Conservation (phyloP, 2,329 filamentous ascomycete genomes). For the Aspergillus melleus region DNA sequence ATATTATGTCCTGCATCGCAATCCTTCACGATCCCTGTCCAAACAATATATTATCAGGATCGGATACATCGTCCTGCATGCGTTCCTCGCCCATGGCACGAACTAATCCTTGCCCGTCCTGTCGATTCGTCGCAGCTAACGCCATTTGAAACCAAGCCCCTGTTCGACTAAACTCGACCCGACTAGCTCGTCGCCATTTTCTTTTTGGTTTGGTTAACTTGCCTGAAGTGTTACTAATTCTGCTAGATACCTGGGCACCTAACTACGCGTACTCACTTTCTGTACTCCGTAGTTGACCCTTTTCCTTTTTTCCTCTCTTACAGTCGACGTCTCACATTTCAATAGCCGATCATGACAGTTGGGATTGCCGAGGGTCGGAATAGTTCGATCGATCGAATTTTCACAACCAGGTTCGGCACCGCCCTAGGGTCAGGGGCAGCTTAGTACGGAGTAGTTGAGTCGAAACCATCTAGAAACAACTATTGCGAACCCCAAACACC, state of each 20-base stretch:
- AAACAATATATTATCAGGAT: background rate
- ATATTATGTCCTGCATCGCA: background rate
- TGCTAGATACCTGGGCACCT: background rate
- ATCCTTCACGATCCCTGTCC: background rate
- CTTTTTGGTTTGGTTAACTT: background rate
- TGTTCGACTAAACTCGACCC: background rate
- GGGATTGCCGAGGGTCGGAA: background rate
- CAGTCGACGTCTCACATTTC: background rate
- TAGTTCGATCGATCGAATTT: background rate
- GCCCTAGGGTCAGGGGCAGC: background rate
- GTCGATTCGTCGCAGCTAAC: background rate
- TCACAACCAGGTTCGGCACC: background rate
- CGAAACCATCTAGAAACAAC: too few species aligned
- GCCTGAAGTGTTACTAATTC: background rate
- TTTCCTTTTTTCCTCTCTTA: too few species aligned
- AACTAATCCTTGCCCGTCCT: background rate
- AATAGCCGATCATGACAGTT: background rate
- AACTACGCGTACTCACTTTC: too few species aligned
- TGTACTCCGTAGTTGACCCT: too few species aligned
- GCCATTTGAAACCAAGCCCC: background rate
- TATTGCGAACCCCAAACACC: background rate
- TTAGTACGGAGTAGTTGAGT: too few species aligned
- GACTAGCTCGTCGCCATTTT: background rate
- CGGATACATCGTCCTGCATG: background rate
- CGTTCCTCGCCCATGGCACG: background rate